phyloP scores from a whole-genome alignment of 1,139 yeast species.

The Lodderomyces theae region DNA sequence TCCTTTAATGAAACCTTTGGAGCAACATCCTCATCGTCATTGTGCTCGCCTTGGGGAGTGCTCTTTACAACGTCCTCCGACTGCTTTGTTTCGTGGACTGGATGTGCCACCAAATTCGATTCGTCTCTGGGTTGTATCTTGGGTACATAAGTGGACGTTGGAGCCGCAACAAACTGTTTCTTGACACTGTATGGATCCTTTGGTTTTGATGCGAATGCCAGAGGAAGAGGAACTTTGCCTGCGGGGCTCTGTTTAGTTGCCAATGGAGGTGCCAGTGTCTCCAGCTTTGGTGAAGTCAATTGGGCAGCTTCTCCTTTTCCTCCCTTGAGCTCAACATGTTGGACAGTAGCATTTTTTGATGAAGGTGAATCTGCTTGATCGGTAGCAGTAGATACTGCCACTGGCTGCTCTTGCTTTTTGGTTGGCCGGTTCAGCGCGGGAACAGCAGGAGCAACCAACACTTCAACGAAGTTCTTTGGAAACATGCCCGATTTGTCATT shows the following conservation, averaged over 20 bases:
- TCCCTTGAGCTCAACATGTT: constrained; percentile 8
- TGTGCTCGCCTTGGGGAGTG: constrained; percentile 14
- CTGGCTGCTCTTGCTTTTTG: constrained; percentile 8
- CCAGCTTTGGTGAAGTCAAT: neutral
- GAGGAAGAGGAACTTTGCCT: constrained; percentile 20
- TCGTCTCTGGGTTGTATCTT: constrained; percentile 43
- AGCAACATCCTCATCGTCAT: constrained; percentile 40
- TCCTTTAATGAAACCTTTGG: constrained; percentile 85
- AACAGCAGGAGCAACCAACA: constrained; percentile 16
- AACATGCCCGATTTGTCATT: constrained; percentile 70
- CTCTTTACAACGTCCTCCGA: constrained; percentile 24
- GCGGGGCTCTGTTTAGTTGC: constrained; percentile 1
- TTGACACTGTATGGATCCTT: constrained; percentile 44
- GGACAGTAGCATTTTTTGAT: constrained; percentile 5
- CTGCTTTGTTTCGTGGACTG: constrained; percentile 24
- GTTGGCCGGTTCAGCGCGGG: constrained; percentile 15
- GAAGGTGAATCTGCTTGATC: constrained; percentile 5
- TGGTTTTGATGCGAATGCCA: constrained; percentile 27
- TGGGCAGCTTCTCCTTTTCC: constrained; percentile 9
- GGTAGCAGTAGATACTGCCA: neutral
- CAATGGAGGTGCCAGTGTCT: neutral
- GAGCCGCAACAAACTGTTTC: constrained; percentile 42
- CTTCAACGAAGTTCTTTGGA: constrained; percentile 79
- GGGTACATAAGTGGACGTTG: constrained; percentile 46
- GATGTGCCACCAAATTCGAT: constrained; percentile 32